Conservation (phyloP, 2,329 filamentous ascomycete genomes). For the Diaporthe citri region DNA sequence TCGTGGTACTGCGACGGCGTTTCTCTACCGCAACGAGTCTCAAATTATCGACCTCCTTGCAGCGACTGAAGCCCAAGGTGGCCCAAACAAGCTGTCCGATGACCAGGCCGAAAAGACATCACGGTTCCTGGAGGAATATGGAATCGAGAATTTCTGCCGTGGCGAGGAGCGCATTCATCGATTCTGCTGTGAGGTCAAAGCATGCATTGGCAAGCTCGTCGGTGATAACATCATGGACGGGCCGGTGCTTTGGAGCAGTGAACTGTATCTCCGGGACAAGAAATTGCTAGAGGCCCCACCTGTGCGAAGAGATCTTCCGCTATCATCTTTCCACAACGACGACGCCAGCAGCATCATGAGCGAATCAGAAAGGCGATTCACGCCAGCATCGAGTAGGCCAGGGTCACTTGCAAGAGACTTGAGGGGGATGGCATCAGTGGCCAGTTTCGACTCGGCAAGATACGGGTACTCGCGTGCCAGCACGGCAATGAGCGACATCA, state of each 20-base stretch:
- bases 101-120: conserved; percentile 89
- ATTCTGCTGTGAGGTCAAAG: conserved; percentile 90
- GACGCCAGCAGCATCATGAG: conserved; percentile 67
- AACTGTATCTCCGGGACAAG: conserved; percentile 85
- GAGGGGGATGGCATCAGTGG: conserved; percentile 73
- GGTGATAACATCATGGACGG: conserved; percentile 87
- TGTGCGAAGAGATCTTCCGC: conserved; percentile 59
- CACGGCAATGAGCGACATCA: conserved; percentile 72
- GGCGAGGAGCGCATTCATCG: conserved; percentile 96
- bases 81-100: conserved; percentile 95
- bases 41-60: conserved; percentile 91
- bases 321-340: conserved; percentile 61
- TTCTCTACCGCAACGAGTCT: conserved; percentile 84
- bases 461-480: conserved; percentile 70
- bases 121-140: conserved; percentile 84
- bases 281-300: conserved; percentile 65
- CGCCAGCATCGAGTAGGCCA: conserved; percentile 56
- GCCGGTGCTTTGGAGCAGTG: conserved; percentile 92
- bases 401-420: conserved; percentile 69
- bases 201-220: conserved; percentile 86
- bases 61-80: conserved; percentile 84
- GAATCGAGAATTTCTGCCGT: conserved; percentile 92
- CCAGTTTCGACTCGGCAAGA: conserved; percentile 77
- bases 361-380: conserved; percentile 65
- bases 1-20: conserved; percentile 64